Evolutionary conservation across 306 rosid species (phyloP).

Genomic region (Vicia villosa): DNA sequence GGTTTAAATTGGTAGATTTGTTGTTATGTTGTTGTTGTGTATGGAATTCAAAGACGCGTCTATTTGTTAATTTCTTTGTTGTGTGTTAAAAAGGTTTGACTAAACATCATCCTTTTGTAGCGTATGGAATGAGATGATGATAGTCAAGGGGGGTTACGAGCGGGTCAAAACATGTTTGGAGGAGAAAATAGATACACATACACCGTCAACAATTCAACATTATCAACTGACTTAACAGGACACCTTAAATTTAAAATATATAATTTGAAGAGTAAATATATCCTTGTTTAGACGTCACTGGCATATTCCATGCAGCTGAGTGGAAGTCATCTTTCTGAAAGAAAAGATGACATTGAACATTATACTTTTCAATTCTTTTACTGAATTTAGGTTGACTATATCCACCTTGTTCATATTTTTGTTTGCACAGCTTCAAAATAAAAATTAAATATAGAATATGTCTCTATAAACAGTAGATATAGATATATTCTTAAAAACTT

Average conservation of each 20-base stretch:
- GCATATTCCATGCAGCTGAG: not conserved
- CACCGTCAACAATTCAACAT: no score
- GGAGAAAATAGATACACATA: no score
- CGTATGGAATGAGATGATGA: not conserved
- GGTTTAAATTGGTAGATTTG: not conserved
- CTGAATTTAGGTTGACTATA: conserved; percentile 26
- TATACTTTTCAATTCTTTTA: not conserved
- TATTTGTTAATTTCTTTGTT: no score
- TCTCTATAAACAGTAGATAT: no score
- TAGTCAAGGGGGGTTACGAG: no score
- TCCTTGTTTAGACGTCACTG: not conserved
- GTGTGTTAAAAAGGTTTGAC: no score
- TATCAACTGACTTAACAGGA: no score
- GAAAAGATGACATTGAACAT: conserved; percentile 12
- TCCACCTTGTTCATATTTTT: not conserved
- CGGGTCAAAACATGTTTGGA: no score
- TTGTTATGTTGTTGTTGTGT: not conserved
- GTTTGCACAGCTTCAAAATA: not conserved
- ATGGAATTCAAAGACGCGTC: no score
- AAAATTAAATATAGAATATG: not conserved
- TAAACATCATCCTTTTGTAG: not conserved
- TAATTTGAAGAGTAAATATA: not conserved
- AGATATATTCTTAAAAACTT: no score
- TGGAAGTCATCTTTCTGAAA: not conserved
- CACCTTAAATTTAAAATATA: no score